Evolutionary conservation across 345 rosid species (phyloP).

Genomic region (Murraya koenigii): DNA sequence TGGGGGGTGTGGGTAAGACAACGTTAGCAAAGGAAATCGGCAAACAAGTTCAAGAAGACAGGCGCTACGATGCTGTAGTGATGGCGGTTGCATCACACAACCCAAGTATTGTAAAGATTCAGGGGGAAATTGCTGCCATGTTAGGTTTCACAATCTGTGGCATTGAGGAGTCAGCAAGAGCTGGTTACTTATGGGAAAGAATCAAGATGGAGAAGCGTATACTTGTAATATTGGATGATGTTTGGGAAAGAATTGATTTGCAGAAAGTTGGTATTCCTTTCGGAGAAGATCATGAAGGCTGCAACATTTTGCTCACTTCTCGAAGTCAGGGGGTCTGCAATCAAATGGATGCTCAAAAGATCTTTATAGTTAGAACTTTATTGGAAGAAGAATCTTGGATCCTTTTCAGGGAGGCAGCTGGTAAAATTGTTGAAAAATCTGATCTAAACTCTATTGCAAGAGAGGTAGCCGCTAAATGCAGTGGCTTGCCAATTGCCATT

Average conservation of each 20-base stretch:
- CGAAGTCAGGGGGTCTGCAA: neutral
- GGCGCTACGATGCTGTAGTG: conserved; percentile 12
- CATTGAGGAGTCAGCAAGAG: neutral
- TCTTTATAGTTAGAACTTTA: neutral
- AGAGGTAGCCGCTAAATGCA: conserved; percentile 1
- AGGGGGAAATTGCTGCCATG: conserved; percentile 5
- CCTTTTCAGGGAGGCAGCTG: neutral
- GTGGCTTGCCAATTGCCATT: conserved; percentile 16
- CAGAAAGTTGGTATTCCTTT: neutral
- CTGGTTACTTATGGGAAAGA: neutral
- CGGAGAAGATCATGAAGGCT: neutral
- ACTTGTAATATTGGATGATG: conserved; percentile 19
- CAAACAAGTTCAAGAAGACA: neutral
- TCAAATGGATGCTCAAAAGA: neutral
- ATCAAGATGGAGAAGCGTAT: conserved; percentile 12
- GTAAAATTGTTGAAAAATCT: neutral
- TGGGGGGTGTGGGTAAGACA: conserved; percentile 10
- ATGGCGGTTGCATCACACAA: neutral
- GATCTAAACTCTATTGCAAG: neutral
- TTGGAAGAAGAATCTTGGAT: conserved; percentile 5
- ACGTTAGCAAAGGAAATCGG: conserved; percentile 13
- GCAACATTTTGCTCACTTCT: neutral
- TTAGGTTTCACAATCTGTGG: neutral
- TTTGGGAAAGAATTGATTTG: conserved; percentile 2
- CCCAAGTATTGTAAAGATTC: conserved; percentile 8